Percentiles rank a stretch among this genome's conserved stretches.
phyloP scores from a whole-genome alignment of 345 rosid genomes.

The Tarenaya hassleriana region DNA sequence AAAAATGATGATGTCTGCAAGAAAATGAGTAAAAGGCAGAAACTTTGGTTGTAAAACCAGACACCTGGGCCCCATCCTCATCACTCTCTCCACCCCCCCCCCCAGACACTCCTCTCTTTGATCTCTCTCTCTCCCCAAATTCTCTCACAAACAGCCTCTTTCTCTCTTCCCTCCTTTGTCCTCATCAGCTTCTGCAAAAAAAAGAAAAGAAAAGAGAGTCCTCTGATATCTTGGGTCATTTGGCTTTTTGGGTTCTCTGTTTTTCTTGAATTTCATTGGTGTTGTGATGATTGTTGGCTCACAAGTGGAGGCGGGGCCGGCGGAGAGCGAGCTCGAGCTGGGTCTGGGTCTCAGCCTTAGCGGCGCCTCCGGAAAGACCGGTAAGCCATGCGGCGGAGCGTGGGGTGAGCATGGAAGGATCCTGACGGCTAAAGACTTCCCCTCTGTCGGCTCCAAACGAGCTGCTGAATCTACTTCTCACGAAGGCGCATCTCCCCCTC shows the following conservation, averaged over 20 bases:
- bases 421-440: conserved; percentile 69
- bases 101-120: background rate
- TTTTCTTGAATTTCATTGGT: conserved; percentile 13
- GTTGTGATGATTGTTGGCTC: conserved; percentile 32
- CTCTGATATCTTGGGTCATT: conserved; percentile 5
- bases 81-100: conserved; percentile 61
- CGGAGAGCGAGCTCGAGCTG: conserved; percentile 57
- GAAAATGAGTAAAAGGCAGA: conserved; percentile 1
- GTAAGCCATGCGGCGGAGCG: conserved; percentile 29
- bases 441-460: conserved; percentile 60
- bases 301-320: conserved; percentile 38
- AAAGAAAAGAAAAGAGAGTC: no score
- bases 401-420: conserved; percentile 80
- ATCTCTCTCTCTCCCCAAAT: conserved; percentile 15
- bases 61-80: conserved; percentile 69
- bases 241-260: conserved; percentile 8
- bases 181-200: conserved; percentile 5
- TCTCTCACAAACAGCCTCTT: conserved; percentile 17
- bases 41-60: conserved; percentile 24
- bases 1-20: conserved; percentile 32
- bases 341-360: conserved; percentile 72
- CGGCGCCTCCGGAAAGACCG: conserved; percentile 37
- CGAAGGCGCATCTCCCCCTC: conserved; percentile 58
- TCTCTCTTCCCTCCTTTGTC: conserved; percentile 22
- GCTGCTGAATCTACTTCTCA: conserved; percentile 60